A percentile compares a stretch with the other conserved stretches of the same genome.
Evolutionary conservation across 2,329 filamentous ascomycete genomes (phyloP).

Genomic region (Verticillium nonalfalfae): DNA sequence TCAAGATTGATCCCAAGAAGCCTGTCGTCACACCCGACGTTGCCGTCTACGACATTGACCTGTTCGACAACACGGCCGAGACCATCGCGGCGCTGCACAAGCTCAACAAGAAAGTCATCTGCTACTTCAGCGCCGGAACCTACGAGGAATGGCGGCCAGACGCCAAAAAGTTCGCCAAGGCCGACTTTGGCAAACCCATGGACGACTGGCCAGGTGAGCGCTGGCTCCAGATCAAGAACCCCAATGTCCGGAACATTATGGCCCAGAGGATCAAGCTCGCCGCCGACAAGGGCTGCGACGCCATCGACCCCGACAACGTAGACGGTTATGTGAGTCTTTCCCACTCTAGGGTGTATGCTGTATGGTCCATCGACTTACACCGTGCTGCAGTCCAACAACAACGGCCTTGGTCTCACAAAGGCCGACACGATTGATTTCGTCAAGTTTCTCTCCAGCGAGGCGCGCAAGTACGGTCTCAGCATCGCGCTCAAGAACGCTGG

Average conservation of each 20-base stretch:
- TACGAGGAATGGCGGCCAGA: constrained; percentile 61
- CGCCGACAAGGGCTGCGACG: constrained; percentile 58
- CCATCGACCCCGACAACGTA: constrained; percentile 66
- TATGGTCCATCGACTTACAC: not conserved
- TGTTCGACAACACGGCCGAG: constrained; percentile 46
- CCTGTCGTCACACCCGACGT: constrained; percentile 37
- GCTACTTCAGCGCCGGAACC: constrained; percentile 69
- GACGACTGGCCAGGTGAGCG: constrained; percentile 61
- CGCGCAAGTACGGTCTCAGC: constrained; percentile 47
- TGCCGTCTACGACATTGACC: constrained; percentile 38
- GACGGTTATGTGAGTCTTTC: constrained; percentile 49
- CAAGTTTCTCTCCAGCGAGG: constrained; percentile 51
- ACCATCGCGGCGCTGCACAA: constrained; percentile 50
- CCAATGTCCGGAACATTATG: constrained; percentile 61
- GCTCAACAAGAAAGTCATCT: constrained; percentile 56
- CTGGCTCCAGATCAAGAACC: constrained; percentile 56
- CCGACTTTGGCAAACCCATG: constrained; percentile 52
- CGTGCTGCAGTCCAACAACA: constrained; percentile 43
- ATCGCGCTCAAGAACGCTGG: constrained; percentile 65
- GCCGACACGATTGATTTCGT: constrained; percentile 53
- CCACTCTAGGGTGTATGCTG: not conserved
- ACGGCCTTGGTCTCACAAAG: constrained; percentile 52
- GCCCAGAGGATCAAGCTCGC: constrained; percentile 51
- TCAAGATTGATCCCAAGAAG: constrained; percentile 31
- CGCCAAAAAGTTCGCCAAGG: constrained; percentile 41